phyloP scores from a whole-genome alignment of 2,329 filamentous ascomycete genomes.

The Elsinoe australis region DNA sequence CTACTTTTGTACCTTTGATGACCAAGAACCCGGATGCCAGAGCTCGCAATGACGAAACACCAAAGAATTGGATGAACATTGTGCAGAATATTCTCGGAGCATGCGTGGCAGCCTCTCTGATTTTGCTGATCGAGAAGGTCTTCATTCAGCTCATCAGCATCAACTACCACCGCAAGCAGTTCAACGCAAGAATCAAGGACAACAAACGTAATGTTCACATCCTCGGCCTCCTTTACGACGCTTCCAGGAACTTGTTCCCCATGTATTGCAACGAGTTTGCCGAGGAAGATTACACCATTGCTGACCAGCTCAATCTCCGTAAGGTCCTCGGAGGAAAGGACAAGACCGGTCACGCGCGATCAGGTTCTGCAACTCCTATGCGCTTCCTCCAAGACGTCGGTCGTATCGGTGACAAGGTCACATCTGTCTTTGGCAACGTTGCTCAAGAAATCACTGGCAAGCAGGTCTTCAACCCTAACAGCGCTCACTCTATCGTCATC shows the following conservation, averaged over 20 bases:
- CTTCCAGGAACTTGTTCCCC: slow-evolving; percentile 79
- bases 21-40: slow-evolving; percentile 29
- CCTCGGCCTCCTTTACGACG: slow-evolving; percentile 79
- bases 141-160: slow-evolving; percentile 78
- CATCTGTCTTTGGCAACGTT: slow-evolving; percentile 84
- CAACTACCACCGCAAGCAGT: slow-evolving; percentile 77
- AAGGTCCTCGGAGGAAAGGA: slow-evolving; percentile 44
- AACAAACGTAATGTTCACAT: slow-evolving; percentile 82
- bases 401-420: slow-evolving; percentile 85
- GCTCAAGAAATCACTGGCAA: slow-evolving; percentile 93
- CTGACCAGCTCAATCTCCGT: slow-evolving; percentile 59
- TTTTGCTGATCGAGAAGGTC: slow-evolving; percentile 69
- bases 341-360: slow-evolving; percentile 43
- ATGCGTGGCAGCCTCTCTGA: slow-evolving; percentile 57
- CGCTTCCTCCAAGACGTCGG: slow-evolving; percentile 63
- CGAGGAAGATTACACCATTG: slow-evolving; percentile 88
- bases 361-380: slow-evolving; percentile 67
- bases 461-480: slow-evolving; percentile 87
- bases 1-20: slow-evolving; percentile 48
- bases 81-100: slow-evolving; percentile 61
- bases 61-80: slow-evolving; percentile 45
- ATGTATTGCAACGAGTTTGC: slow-evolving; percentile 85
- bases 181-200: slow-evolving; percentile 72
- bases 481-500: slow-evolving; percentile 80
- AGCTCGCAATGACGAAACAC: slow-evolving; percentile 13